phyloP scores from a whole-genome alignment of 257 asterid genomes.

The Cordia subcordata region DNA sequence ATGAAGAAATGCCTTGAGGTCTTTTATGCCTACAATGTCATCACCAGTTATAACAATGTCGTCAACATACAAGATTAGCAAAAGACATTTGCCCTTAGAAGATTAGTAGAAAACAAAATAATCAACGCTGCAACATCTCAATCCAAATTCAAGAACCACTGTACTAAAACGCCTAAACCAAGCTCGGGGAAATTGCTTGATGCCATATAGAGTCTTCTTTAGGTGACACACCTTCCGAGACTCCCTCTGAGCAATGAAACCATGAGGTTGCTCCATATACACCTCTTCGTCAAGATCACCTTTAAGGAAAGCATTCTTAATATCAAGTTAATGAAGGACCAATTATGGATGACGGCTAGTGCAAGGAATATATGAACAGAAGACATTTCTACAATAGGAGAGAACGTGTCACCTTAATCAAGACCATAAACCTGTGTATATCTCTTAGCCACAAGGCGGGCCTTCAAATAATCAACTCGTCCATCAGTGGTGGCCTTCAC shows the following conservation, averaged over 20 bases:
- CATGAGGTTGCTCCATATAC: constrained; percentile 1
- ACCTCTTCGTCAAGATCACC: neutral
- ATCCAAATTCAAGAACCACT: neutral
- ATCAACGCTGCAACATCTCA: neutral
- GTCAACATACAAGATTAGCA: too few species aligned
- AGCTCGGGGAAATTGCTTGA: neutral
- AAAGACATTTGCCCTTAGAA: too few species aligned
- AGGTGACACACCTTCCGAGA: neutral
- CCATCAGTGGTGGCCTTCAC: neutral
- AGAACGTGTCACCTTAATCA: neutral
- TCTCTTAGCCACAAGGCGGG: neutral
- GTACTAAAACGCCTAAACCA: constrained; percentile 11
- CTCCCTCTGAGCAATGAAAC: neutral
- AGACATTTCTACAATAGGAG: neutral
- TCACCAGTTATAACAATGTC: too few species aligned
- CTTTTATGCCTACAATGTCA: neutral
- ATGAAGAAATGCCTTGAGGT: neutral
- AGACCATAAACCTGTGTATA: neutral
- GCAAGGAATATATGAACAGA: neutral
- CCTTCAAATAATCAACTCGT: neutral
- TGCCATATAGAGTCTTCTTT: neutral
- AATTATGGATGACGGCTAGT: neutral
- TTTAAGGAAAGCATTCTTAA: neutral
- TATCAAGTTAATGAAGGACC: neutral
- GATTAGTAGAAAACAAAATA: neutral